Percentiles rank a stretch among this genome's conserved stretches.
Conservation (phyloP, 768 basidiomycete genomes). For the Filobasidium floriforme region DNA sequence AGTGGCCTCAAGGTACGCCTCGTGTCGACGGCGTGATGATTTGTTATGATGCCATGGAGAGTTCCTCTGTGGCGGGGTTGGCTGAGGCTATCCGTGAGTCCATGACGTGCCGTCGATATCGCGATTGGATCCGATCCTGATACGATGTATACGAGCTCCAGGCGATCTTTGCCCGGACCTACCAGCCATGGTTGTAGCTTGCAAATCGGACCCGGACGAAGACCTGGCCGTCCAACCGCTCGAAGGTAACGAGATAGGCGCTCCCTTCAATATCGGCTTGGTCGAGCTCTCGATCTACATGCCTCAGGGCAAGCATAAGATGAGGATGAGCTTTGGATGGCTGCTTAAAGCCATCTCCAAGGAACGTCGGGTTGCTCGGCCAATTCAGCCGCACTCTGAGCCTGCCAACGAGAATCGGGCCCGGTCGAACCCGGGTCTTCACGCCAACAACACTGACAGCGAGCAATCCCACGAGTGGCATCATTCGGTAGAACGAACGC, state of each 20-base stretch:
- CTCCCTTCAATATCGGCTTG: constrained; percentile 65
- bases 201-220: constrained; percentile 66
- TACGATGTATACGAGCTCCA: background rate
- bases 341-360: constrained; percentile 30
- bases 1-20: constrained; percentile 56
- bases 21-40: constrained; percentile 69
- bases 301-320: constrained; percentile 61
- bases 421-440: background rate
- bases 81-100: constrained; percentile 64
- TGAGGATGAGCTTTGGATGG: constrained; percentile 50
- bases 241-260: constrained; percentile 48
- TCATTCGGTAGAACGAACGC: background rate
- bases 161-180: constrained; percentile 55
- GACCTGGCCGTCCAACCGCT: constrained; percentile 38
- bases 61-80: constrained; percentile 59
- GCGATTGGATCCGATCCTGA: background rate
- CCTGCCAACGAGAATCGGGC: background rate
- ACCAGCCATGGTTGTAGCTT: constrained; percentile 69
- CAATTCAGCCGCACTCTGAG: background rate
- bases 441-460: background rate
- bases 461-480: background rate
- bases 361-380: constrained; percentile 7
- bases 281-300: constrained; percentile 61
- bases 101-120: constrained; percentile 9
- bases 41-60: constrained; percentile 70